Base-by-base conservation (phyloP, 2,329 filamentous ascomycete species). In the Zelopaecilomyces penicillatus region DNA sequence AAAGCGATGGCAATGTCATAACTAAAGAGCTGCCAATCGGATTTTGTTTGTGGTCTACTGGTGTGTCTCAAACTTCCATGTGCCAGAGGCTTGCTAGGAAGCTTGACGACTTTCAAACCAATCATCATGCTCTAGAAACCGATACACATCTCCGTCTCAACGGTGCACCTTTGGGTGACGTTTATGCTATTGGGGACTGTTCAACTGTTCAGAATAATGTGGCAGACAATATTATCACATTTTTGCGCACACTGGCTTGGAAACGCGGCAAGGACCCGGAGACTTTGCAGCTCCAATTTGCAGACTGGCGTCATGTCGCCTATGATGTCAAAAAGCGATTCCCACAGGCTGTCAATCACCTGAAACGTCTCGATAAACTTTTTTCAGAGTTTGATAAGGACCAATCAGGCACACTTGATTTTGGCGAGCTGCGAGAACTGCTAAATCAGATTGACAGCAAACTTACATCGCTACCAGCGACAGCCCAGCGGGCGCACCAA, bases 21-120 rank as follows among this genome's bases (percentile, higher is more conserved):
- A 85, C 82, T 27, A 98, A 98, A 63, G 93, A 98, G 57, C 79
- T 98, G 0, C 91, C 93, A 0, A 90, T 88, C 73, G 93, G 89
- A 29, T 95, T 98, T 69, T 97, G 93, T 57, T 74, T 98, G 10
- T 98, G 93, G 93, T 97, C 93, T 0, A 98, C 93, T 1, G 93
- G 93, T 49, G 91, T 98, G 36, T 74, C 90, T 0, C 93, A 95
- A 61, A 86, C 87, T 4, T 77, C 85, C 28, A 82, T 98, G 52
- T 85, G 80, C 60, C 78, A 88, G 64, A 83, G 71, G 12, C 69
- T 98, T 29, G 83, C 90, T 3, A 70, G 76, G n/a, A 86, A 88
- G 56, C 78, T 98, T 3, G 80, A 79, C 12, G 73, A 83, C 4
- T 67, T 70, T 10, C 93, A 98, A 64, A 89, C 80, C 51, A 98